Conservation (phyloP, 2,329 filamentous ascomycete genomes). For the Endocalyx cinctus region DNA sequence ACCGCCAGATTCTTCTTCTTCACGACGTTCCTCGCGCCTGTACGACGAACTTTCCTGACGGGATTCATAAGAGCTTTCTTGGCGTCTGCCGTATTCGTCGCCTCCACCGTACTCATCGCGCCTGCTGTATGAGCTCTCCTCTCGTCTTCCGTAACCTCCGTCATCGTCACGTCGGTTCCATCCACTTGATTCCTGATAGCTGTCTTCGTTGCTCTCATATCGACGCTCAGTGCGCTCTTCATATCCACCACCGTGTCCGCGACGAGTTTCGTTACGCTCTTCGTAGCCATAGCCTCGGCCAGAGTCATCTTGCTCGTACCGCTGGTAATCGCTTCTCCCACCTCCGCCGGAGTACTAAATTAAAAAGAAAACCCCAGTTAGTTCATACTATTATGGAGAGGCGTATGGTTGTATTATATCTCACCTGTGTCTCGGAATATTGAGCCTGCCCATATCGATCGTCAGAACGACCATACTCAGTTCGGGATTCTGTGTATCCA, state of each 20-base stretch:
- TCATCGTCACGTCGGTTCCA: constrained; percentile 8
- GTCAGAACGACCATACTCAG: constrained; percentile 55
- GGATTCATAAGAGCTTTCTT: constrained; percentile 16
- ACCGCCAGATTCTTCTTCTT: constrained; percentile 14
- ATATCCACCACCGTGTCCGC: constrained; percentile 49
- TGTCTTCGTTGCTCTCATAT: constrained; percentile 32
- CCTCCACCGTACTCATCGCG: constrained; percentile 3
- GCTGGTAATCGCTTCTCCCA: constrained; percentile 54
- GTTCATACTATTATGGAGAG: no score
- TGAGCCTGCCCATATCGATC: constrained; percentile 58
- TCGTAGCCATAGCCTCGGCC: constrained; percentile 53
- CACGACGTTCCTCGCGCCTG: constrained; percentile 15
- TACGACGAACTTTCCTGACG: constrained; percentile 16
- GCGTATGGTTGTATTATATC: no score
- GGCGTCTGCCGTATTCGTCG: constrained; percentile 19
- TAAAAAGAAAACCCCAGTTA: no score
- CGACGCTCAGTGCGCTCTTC: constrained; percentile 55
- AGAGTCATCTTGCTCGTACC: constrained; percentile 53
- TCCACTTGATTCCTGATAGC: constrained; percentile 15
- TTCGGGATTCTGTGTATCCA: constrained; percentile 56
- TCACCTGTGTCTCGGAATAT: constrained; percentile 54
- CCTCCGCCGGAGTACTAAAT: constrained; percentile 55
- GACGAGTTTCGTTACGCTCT: constrained; percentile 51
- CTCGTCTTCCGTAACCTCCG: constrained; percentile 21
- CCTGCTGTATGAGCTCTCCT: constrained; percentile 19